Evolutionary conservation across 1,139 yeast species (phyloP).

Genomic region (Hyphopichia fennica): DNA sequence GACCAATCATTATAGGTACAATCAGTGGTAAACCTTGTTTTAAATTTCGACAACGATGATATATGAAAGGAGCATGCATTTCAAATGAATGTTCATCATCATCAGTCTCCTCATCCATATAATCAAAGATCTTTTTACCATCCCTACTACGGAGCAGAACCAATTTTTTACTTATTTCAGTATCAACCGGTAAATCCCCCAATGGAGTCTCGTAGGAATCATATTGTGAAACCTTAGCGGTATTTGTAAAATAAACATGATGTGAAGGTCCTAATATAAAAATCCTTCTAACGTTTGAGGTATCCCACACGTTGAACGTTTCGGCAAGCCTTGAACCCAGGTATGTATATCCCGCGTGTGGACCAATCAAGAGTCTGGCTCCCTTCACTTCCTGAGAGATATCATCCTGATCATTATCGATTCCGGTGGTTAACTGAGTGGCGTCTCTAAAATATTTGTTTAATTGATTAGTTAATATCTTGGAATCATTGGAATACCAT

Average conservation of each 20-base stretch:
- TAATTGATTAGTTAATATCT: constrained; percentile 49
- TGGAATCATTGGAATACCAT: constrained; percentile 67
- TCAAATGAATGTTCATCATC: constrained; percentile 91
- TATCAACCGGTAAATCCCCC: constrained; percentile 72
- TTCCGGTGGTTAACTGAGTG: constrained; percentile 13
- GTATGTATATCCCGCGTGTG: constrained; percentile 91
- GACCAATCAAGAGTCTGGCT: constrained; percentile 63
- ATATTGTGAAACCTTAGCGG: constrained; percentile 57
- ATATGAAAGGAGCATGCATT: constrained; percentile 85
- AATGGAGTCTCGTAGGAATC: constrained; percentile 74
- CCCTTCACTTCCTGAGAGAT: constrained; percentile 33
- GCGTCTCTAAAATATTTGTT: constrained; percentile 36
- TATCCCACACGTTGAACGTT: constrained; percentile 73
- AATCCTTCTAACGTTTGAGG: constrained; percentile 55
- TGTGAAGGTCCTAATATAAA: constrained; percentile 93
- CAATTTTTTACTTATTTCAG: constrained; percentile 37
- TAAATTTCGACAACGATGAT: constrained; percentile 32
- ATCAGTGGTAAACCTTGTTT: constrained; percentile 50
- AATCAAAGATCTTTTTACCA: constrained; percentile 35
- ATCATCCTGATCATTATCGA: constrained; percentile 15
- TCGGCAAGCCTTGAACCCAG: constrained; percentile 80
- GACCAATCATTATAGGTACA: constrained; percentile 70
- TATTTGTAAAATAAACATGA: constrained; percentile 72
- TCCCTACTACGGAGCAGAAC: constrained; percentile 21
- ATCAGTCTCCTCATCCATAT: constrained; percentile 64